phyloP scores from a whole-genome alignment of 139 green algal species.

The Chlorella sp. region DNA sequence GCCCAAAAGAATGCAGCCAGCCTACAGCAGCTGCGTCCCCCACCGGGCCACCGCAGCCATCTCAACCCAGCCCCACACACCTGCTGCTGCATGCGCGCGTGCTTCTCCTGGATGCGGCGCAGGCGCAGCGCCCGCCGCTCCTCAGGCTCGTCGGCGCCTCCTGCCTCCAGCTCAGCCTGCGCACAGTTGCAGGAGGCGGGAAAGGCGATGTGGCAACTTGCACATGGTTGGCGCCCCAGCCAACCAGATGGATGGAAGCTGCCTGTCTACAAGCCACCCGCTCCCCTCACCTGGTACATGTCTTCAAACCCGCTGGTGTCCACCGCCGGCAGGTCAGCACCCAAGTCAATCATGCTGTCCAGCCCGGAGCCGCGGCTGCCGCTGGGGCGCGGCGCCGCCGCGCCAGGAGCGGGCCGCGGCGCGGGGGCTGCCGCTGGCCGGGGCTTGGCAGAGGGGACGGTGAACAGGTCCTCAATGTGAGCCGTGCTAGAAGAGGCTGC shows the following conservation, averaged over 20 bases:
- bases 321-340: constrained; percentile 19
- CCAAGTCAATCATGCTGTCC: constrained; percentile 60
- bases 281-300: constrained; percentile 29
- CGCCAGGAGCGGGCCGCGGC: background rate
- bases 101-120: constrained; percentile 37
- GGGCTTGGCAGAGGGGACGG: constrained; percentile 1
- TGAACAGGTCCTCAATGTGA: constrained; percentile 58
- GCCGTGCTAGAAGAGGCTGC: constrained; percentile 12
- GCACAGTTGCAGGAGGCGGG: too few relatives aligned
- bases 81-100: constrained; percentile 45
- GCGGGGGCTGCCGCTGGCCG: background rate
- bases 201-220: too few relatives aligned
- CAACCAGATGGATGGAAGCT: too few relatives aligned
- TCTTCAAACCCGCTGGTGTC: constrained; percentile 30
- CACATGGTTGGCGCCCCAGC: too few relatives aligned
- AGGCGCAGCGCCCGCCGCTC: constrained; percentile 37
- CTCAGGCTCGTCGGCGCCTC: constrained; percentile 48
- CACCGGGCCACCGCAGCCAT: too few relatives aligned
- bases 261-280: too few relatives aligned
- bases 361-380: background rate
- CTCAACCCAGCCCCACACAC: background rate
- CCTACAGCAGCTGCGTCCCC: too few relatives aligned
- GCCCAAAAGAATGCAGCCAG: too few relatives aligned
- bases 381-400: background rate
- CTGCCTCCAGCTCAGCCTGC: constrained; percentile 2